Evolutionary conservation across 495 filamentous ascomycete species (phyloP).

Genomic region (Annulohypoxylon bovei): DNA sequence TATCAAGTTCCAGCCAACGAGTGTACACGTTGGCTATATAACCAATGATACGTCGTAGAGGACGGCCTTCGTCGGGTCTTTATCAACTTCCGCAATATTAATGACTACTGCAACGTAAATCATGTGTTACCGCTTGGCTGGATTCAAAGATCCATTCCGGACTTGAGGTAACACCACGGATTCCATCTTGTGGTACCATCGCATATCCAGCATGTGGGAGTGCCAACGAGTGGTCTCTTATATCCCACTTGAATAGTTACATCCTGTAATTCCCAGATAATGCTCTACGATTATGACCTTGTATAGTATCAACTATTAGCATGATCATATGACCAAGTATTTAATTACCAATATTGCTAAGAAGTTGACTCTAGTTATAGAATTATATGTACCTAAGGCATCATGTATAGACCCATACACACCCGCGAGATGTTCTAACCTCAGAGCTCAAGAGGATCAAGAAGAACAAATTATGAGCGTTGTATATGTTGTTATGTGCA

Average conservation of each 20-base stretch:
- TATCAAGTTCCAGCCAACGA: background rate
- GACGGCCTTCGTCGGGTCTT: slow-evolving; percentile 1
- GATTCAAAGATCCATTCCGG: background rate
- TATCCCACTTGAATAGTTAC: background rate
- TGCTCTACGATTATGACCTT: background rate
- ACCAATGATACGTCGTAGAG: background rate
- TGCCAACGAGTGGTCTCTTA: background rate
- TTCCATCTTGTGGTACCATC: background rate
- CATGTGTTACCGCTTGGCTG: slow-evolving; percentile 14
- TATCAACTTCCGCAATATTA: slow-evolving; percentile 13
- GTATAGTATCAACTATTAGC: background rate
- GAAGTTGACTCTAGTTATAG: background rate
- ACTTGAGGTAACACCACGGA: background rate
- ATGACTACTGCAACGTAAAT: background rate
- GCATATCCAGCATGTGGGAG: background rate
- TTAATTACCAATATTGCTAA: background rate
- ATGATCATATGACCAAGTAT: background rate
- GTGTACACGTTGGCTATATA: background rate
- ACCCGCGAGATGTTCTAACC: background rate
- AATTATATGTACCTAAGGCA: no score
- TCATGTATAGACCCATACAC: background rate
- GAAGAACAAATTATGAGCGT: background rate
- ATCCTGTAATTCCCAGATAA: background rate
- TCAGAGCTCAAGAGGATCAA: background rate
- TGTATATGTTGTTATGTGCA: background rate